phyloP scores from a whole-genome alignment of 1,284 basidiomycete species.

The Melampsora larici-populina region DNA sequence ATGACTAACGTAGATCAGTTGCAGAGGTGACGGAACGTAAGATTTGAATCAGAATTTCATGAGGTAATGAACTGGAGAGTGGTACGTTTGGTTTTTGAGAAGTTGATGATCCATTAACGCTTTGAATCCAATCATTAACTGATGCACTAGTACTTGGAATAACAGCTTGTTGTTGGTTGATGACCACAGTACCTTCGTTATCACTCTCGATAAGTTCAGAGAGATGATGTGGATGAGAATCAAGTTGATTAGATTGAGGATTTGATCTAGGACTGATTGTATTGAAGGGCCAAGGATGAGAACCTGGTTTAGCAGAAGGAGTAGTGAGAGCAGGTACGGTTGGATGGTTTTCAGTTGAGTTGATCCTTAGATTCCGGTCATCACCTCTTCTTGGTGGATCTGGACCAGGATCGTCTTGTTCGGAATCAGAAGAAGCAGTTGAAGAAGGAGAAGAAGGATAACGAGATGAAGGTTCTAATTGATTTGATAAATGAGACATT shows the following conservation, averaged over 20 bases:
- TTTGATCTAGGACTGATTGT: conserved; percentile 19
- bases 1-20: conserved; percentile 70
- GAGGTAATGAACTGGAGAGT: conserved; percentile 62
- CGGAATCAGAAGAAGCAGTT: conserved; percentile 37
- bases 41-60: conserved; percentile 90
- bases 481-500: too few relatives aligned
- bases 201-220: not conserved
- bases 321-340: conserved; percentile 34
- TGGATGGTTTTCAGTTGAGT: conserved; percentile 28
- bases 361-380: conserved; percentile 35
- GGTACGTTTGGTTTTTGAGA: not conserved
- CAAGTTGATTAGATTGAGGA: not conserved
- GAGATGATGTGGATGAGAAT: not conserved
- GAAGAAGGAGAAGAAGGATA: conserved; percentile 43
- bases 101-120: too few relatives aligned
- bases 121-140: not conserved
- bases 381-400: conserved; percentile 25
- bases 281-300: conserved; percentile 43
- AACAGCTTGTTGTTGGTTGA: not conserved
- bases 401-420: conserved; percentile 28
- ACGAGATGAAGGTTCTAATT: conserved; percentile 4
- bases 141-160: not conserved
- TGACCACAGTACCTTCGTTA: not conserved
- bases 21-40: conserved; percentile 74
- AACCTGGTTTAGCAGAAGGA: conserved; percentile 21